Base-by-base conservation (phyloP, 352 stramenopile species). In the Globisporangium iwayamae region DNA sequence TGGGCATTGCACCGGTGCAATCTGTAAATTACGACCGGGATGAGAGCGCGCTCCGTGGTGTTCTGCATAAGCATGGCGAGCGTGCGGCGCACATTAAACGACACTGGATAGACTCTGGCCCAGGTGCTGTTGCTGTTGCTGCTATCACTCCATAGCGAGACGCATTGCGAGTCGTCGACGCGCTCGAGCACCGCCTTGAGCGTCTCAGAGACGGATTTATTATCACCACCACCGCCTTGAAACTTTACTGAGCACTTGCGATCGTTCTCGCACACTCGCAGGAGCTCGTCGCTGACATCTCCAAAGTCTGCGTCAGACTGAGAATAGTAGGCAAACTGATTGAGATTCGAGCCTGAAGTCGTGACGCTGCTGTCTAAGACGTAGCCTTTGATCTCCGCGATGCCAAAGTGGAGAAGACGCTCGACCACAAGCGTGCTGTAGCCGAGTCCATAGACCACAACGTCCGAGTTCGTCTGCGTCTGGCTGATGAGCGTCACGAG, bases 391-490 rank as follows among this genome's bases (percentile, higher is more conserved):
- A 91, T 75, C 39, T 85, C 68, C 3, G 72, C 61, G 25, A 79
- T 64, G 13, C 53, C 62, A 0, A 86, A 75, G 56, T 87, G 77
- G 60, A 90, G 75, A 25, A 86, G 63, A 1, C 82, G 69, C 66
- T 92, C 77, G 7, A 81, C 73, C 16, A 87, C 60, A 22, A 79
- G 74, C 22, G 83, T 85, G 8, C 83, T 83, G 46, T 84, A 83
- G 13, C 83, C 83, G 14, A 90, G 61, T 1, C 81, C 81, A 67
- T 94, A 94, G 2, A 92, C 62, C 43, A 84, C 70, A n/a, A 81
- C 72, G 45, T 73, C 63, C 4, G 74, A 70, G 4, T 66, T 54
- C 13, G 68, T 43, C 43, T 83, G 77, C 47, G 66, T 50, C 28
- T 81, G 60, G 8, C 74, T 80, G 56, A 92, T 78, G 25, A 90